A percentile compares a stretch with the other conserved stretches of the same genome.
Conservation (phyloP, 2,329 filamentous ascomycete genomes). For the Beauveria medogensis region DNA sequence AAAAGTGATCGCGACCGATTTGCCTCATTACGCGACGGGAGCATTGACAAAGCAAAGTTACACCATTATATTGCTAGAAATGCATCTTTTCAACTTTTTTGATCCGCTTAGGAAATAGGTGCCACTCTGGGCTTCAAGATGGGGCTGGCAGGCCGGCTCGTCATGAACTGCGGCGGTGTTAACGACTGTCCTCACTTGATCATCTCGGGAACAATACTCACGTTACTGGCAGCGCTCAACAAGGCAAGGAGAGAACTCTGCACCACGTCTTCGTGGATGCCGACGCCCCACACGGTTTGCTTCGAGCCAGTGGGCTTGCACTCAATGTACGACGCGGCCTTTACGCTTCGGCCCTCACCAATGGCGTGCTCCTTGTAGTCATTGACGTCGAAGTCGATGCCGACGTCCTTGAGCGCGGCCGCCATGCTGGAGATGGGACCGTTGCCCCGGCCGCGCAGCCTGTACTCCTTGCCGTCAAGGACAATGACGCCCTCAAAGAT, state of each 20-base stretch:
- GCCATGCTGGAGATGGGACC: conserved; percentile 86
- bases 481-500: conserved; percentile 78
- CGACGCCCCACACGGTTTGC: conserved; percentile 80
- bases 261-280: conserved; percentile 86
- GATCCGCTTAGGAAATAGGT: neutral
- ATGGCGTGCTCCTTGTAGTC: conserved; percentile 98
- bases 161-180: neutral
- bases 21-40: neutral
- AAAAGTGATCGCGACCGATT: neutral
- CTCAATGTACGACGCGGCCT: conserved; percentile 93
- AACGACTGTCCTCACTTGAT: neutral
- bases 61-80: conserved; percentile 3
- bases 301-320: conserved; percentile 62
- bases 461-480: conserved; percentile 72
- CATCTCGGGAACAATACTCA: conserved; percentile 39
- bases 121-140: conserved; percentile 4
- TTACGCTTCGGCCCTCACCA: conserved; percentile 69
- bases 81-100: neutral
- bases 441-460: conserved; percentile 73
- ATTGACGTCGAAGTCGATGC: conserved; percentile 80
- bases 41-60: neutral
- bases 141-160: conserved; percentile 2
- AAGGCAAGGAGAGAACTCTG: conserved; percentile 82
- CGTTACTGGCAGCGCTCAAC: conserved; percentile 76
- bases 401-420: conserved; percentile 67